Conservation (phyloP, 768 basidiomycete species). For the Leccinum boreale region DNA sequence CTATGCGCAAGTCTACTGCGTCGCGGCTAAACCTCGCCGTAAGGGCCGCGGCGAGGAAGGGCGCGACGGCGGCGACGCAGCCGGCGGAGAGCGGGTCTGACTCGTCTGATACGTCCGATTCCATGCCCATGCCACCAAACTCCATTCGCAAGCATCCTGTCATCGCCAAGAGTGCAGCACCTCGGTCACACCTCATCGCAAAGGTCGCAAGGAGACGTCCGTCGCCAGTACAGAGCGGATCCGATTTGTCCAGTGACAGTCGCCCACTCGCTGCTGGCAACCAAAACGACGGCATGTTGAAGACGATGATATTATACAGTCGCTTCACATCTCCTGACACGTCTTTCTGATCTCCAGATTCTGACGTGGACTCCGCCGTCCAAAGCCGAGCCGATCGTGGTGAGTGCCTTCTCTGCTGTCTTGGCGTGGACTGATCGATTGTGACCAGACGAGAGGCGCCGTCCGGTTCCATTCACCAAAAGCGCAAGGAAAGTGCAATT, state of each 20-base stretch:
- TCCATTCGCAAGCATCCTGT: not conserved
- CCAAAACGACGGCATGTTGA: constrained; percentile 12
- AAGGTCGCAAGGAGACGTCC: constrained; percentile 19
- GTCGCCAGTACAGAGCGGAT: not conserved
- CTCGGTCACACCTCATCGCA: not conserved
- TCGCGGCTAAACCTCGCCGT: not conserved
- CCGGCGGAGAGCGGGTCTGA: not conserved
- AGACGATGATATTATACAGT: not conserved
- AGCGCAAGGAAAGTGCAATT: constrained; percentile 17
- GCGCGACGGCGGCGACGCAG: not conserved
- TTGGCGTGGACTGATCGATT: not conserved
- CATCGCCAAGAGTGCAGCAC: not conserved
- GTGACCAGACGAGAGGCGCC: constrained; percentile 4
- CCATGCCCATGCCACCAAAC: not conserved
- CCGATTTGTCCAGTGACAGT: constrained; percentile 9
- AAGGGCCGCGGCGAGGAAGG: constrained; percentile 18
- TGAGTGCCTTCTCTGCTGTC: not conserved
- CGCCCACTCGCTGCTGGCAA: not conserved
- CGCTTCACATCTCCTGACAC: not conserved
- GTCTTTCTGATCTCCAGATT: constrained; percentile 8
- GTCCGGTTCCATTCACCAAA: not conserved
- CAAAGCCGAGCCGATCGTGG: not conserved
- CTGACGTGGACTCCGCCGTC: constrained; percentile 10
- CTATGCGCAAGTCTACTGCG: constrained; percentile 2
- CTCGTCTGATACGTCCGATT: constrained; percentile 5